Conservation (phyloP, 2,329 filamentous ascomycete genomes). For the Emericellopsis cladophorae region DNA sequence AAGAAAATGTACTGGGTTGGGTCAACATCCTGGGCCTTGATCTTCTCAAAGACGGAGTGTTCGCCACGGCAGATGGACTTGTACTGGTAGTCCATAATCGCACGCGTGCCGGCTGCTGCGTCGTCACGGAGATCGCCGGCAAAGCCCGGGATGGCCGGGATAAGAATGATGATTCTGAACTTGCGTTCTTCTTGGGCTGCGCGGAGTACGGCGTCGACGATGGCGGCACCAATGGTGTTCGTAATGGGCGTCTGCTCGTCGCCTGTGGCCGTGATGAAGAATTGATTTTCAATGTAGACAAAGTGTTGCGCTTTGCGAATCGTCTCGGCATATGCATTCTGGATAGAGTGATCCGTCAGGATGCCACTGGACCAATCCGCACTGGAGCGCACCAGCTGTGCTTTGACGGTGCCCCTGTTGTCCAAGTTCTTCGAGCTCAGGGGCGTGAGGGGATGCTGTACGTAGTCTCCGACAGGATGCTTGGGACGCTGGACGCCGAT, state of each 20-base stretch:
- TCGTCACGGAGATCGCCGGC: conserved; percentile 79
- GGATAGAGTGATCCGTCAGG: conserved; percentile 70
- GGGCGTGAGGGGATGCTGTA: conserved; percentile 64
- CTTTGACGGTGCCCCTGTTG: conserved; percentile 61
- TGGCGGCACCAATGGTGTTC: conserved; percentile 77
- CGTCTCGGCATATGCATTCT: conserved; percentile 74
- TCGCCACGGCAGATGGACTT: conserved; percentile 89
- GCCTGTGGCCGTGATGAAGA: conserved; percentile 92
- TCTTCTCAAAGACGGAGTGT: conserved; percentile 76
- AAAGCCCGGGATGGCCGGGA: conserved; percentile 87
- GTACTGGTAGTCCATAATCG: conserved; percentile 98
- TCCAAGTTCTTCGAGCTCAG: conserved; percentile 52
- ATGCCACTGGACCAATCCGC: conserved; percentile 92
- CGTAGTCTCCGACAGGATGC: conserved; percentile 78
- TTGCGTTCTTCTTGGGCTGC: conserved; percentile 75
- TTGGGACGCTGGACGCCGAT: conserved; percentile 80
- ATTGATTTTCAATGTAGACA: conserved; percentile 97
- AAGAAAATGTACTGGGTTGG: conserved; percentile 75
- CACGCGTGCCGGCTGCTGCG: conserved; percentile 73
- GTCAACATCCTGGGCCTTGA: conserved; percentile 61
- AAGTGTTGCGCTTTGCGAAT: conserved; percentile 84
- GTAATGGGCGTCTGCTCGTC: conserved; percentile 76
- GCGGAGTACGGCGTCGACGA: conserved; percentile 78
- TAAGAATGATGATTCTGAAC: conserved; percentile 81
- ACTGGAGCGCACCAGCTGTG: conserved; percentile 81